phyloP scores from a whole-genome alignment of 2,329 filamentous ascomycete species.

The Escovopsis sp. region DNA sequence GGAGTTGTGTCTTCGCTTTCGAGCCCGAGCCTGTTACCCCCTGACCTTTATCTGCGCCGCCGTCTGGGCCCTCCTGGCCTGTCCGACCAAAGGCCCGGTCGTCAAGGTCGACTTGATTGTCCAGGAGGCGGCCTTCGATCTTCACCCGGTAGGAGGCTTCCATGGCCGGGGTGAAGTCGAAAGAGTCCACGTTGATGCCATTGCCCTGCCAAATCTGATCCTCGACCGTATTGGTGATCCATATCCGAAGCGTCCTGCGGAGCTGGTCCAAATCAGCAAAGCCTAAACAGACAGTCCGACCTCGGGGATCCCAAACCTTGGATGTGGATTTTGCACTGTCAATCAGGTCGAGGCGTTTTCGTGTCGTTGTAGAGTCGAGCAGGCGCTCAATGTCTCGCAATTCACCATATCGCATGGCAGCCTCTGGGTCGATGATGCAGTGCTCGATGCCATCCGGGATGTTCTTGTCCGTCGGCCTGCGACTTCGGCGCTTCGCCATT shows the following conservation, averaged over 20 bases:
- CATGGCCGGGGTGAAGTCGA: slow-evolving; percentile 65
- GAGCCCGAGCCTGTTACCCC: slow-evolving; percentile 11
- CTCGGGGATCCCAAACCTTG: slow-evolving; percentile 1
- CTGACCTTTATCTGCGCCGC: slow-evolving; percentile 14
- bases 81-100: background rate
- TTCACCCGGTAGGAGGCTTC: slow-evolving; percentile 79
- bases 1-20: slow-evolving; percentile 20
- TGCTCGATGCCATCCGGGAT: slow-evolving; percentile 83
- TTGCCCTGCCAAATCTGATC: slow-evolving; percentile 84
- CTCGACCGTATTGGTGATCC: slow-evolving; percentile 89
- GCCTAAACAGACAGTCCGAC: slow-evolving; percentile 21
- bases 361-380: slow-evolving; percentile 83
- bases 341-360: slow-evolving; percentile 82
- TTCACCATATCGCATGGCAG: slow-evolving; percentile 66
- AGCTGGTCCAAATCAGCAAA: slow-evolving; percentile 31
- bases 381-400: slow-evolving; percentile 76
- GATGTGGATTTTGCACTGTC: slow-evolving; percentile 46
- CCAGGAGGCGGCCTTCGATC: slow-evolving; percentile 75
- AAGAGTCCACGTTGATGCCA: slow-evolving; percentile 54
- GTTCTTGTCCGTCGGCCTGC: slow-evolving; percentile 88
- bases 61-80: slow-evolving; percentile 21
- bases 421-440: slow-evolving; percentile 60
- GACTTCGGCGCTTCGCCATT: slow-evolving; percentile 63
- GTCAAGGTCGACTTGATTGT: slow-evolving; percentile 42
- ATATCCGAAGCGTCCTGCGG: slow-evolving; percentile 75